phyloP scores from a whole-genome alignment of 805 yeast species.

The Wickerhamiella azymoides region DNA sequence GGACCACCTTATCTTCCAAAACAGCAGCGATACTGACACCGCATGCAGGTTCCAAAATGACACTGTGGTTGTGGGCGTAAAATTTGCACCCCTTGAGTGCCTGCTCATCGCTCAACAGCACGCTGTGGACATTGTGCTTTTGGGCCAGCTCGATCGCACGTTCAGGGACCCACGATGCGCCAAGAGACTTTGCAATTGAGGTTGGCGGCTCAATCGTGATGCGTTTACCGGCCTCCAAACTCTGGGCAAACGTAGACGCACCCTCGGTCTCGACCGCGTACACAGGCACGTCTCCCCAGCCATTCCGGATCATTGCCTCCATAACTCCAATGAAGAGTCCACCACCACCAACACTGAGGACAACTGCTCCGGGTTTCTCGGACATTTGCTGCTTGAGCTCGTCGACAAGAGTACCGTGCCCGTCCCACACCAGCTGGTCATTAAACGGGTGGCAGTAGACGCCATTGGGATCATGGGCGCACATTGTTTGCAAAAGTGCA shows the following conservation, averaged over 20 bases:
- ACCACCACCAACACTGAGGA: conserved; percentile 90
- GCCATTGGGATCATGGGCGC: conserved; percentile 68
- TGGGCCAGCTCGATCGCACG: conserved; percentile 36
- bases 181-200: conserved; percentile 51
- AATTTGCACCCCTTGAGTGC: conserved; percentile 37
- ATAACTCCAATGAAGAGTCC: conserved; percentile 79
- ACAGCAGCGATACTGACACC: conserved; percentile 44
- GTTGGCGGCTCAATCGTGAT: conserved; percentile 31
- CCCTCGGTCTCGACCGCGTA: conserved; percentile 39
- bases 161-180: conserved; percentile 43
- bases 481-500: conserved; percentile 58
- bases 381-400: conserved; percentile 45
- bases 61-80: conserved; percentile 34
- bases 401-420: conserved; percentile 86
- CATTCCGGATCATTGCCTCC: conserved; percentile 52
- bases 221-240: conserved; percentile 34
- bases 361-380: conserved; percentile 57
- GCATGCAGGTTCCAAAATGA: conserved; percentile 53
- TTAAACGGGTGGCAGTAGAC: conserved; percentile 90
- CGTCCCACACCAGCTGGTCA: conserved; percentile 86
- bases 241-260: conserved; percentile 29
- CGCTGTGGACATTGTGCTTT: conserved; percentile 29
- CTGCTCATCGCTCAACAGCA: conserved; percentile 37
- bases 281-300: conserved; percentile 23
- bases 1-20: not conserved